Percentiles rank a stretch among this genome's conserved stretches.
phyloP scores from a whole-genome alignment of 148 eudicot genomes.

The Oxyria digyna region DNA sequence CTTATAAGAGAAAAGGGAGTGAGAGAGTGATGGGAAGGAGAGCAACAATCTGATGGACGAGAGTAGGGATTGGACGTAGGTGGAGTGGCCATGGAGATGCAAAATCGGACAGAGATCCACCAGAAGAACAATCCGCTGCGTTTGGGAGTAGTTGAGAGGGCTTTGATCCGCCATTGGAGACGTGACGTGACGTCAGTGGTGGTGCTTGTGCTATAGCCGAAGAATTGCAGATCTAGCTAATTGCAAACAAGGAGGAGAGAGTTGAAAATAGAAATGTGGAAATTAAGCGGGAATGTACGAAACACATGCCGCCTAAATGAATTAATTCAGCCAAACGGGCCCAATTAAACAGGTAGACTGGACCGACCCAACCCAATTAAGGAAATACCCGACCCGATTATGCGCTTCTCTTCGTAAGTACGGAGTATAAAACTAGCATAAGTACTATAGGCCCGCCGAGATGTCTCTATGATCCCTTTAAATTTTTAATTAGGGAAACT shows the following conservation, averaged over 20 bases:
- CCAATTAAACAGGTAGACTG: not conserved
- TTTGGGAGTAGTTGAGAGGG: slow-evolving; percentile 25
- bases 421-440: not conserved
- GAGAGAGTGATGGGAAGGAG: slow-evolving; percentile 34
- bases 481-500: too few relatives aligned
- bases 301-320: not conserved
- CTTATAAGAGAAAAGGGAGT: slow-evolving; percentile 58
- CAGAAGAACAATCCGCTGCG: slow-evolving; percentile 53
- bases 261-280: slow-evolving; percentile 1
- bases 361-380: not conserved
- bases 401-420: not conserved
- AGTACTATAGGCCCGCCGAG: too few relatives aligned
- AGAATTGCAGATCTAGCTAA: slow-evolving; percentile 1
- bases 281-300: not conserved
- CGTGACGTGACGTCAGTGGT: not conserved
- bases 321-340: not conserved
- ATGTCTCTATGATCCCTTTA: too few relatives aligned
- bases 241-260: not conserved
- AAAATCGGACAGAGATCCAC: slow-evolving; percentile 56
- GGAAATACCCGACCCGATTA: not conserved
- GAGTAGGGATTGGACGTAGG: slow-evolving; percentile 34
- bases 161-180: slow-evolving; percentile 14
- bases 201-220: not conserved
- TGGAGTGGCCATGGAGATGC: slow-evolving; percentile 23
- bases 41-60: slow-evolving; percentile 25